Conservation (phyloP, 78 protist species). For the Tieghemostelium lacteum region DNA sequence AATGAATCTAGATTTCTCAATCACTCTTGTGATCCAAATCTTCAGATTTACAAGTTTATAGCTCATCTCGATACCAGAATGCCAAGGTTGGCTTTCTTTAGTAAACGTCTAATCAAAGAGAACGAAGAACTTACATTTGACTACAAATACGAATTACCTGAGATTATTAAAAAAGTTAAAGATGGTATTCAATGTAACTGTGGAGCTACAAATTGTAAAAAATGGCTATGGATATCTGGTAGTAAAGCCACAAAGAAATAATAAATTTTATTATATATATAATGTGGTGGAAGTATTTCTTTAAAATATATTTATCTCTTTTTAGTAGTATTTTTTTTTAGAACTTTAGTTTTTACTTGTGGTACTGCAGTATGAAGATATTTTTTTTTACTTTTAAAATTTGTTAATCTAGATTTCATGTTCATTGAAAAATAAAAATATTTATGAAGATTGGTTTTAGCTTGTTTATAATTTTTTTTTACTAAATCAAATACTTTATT, state of each 20-base stretch:
- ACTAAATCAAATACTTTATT: no score
- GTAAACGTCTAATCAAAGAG: conserved; percentile 19
- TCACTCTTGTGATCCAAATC: conserved; percentile 86
- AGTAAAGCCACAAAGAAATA: background rate
- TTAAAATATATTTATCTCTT: no score
- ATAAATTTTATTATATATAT: no score
- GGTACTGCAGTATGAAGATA: no score
- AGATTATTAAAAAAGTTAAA: background rate
- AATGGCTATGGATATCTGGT: conserved; percentile 64
- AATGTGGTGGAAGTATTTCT: no score
- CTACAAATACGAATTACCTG: conserved; percentile 49
- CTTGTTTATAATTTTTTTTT: no score
- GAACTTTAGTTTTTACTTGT: no score
- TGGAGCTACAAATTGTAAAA: conserved; percentile 55
- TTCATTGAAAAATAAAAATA: no score
- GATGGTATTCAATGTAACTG: conserved; percentile 72
- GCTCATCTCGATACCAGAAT: background rate
- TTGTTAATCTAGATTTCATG: no score
- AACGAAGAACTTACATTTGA: conserved; percentile 80
- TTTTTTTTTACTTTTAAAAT: no score
- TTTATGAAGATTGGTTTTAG: no score
- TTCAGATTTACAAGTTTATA: conserved; percentile 4
- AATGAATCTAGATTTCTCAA: conserved; percentile 84
- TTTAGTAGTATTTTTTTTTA: no score
- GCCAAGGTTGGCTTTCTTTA: conserved; percentile 79